Conservation (phyloP, 208 protist species). For the Trypanosoma avium region DNA sequence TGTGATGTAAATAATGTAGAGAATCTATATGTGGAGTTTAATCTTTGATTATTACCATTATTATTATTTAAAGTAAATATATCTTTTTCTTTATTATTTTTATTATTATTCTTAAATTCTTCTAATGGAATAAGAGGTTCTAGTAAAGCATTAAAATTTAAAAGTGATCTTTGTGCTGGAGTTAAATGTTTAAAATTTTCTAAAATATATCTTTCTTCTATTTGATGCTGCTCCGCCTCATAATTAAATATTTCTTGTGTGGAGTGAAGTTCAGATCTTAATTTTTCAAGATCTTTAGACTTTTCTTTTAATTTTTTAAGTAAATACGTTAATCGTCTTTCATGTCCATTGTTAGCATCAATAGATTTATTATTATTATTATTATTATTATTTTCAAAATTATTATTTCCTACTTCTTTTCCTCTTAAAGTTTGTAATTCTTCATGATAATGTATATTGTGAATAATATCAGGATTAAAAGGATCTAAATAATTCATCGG, state of each 20-base stretch:
- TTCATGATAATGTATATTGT: background rate
- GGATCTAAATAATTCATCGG: slow-evolving; percentile 8
- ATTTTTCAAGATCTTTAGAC: slow-evolving; percentile 20
- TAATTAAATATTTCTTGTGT: slow-evolving; percentile 6
- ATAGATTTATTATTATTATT: background rate
- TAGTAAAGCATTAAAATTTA: slow-evolving; percentile 42
- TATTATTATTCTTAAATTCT: too few relatives aligned
- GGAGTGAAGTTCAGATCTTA: slow-evolving; percentile 13
- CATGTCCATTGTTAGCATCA: background rate
- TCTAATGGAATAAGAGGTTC: slow-evolving; percentile 14
- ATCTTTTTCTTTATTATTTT: too few relatives aligned
- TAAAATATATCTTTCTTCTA: slow-evolving; percentile 2
- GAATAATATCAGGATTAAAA: background rate
- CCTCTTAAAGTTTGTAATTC: background rate
- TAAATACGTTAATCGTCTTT: slow-evolving; percentile 17
- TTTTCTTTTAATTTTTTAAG: slow-evolving; percentile 26
- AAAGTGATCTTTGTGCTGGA: slow-evolving; percentile 29
- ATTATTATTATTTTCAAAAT: background rate
- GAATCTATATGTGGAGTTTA: too few relatives aligned
- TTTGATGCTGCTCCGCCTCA: background rate
- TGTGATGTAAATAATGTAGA: too few relatives aligned
- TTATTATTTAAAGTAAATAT: too few relatives aligned
- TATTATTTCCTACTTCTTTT: background rate
- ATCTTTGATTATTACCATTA: too few relatives aligned
- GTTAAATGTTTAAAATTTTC: slow-evolving; percentile 19